Evolutionary conservation across 129 eudicot species (phyloP).

Genomic region (Arctium minus): DNA sequence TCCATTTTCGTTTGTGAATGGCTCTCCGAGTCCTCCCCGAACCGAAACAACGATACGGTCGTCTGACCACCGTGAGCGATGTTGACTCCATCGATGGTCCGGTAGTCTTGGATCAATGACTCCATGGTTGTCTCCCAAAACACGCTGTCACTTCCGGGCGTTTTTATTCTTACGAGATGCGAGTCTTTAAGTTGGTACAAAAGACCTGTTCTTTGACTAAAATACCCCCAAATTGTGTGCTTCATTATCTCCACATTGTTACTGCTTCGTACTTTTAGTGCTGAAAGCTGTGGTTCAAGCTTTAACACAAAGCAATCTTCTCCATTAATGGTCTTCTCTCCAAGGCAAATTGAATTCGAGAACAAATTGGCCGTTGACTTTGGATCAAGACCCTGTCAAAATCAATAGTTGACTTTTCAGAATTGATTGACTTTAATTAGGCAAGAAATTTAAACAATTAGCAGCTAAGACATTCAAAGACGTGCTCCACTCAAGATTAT

Average conservation of each 20-base stretch:
- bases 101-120: slow-evolving; percentile 63
- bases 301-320: slow-evolving; percentile 84
- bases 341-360: slow-evolving; percentile 67
- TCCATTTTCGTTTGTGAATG: slow-evolving; percentile 80
- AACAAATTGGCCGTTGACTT: slow-evolving; percentile 73
- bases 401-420: slow-evolving; percentile 16
- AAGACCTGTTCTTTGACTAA: slow-evolving; percentile 83
- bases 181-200: slow-evolving; percentile 69
- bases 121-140: slow-evolving; percentile 98
- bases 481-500: slow-evolving; percentile 24
- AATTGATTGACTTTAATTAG: slow-evolving; percentile 16
- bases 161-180: slow-evolving; percentile 64
- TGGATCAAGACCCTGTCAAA: slow-evolving; percentile 90
- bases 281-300: slow-evolving; percentile 60
- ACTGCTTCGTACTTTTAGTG: slow-evolving; percentile 73
- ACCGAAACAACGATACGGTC: slow-evolving; percentile 59
- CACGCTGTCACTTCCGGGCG: slow-evolving; percentile 49
- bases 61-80: slow-evolving; percentile 79
- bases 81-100: slow-evolving; percentile 77
- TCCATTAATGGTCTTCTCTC: slow-evolving; percentile 62
- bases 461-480: slow-evolving; percentile 9
- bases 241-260: slow-evolving; percentile 75
- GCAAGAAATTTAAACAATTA: not conserved
- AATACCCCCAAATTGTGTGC: slow-evolving; percentile 90
- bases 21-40: slow-evolving; percentile 55